Conservation (phyloP, 352 stramenopile genomes). For the Phytophthora tubulina region DNA sequence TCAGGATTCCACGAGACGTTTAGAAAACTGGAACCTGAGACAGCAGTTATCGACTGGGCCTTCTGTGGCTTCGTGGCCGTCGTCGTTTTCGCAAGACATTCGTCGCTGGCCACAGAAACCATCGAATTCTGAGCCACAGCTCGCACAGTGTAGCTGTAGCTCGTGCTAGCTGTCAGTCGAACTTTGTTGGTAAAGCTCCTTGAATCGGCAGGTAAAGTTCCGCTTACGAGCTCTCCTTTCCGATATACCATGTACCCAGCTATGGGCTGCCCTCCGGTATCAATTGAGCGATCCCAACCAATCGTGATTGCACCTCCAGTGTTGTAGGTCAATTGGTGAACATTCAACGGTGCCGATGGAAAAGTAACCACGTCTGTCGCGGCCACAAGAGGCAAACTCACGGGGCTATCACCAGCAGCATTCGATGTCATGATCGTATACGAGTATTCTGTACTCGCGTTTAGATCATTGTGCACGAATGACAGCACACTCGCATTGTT, state of each 20-base stretch:
- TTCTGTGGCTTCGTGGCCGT: constrained; percentile 48
- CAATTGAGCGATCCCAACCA: constrained; percentile 62
- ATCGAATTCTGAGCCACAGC: constrained; percentile 52
- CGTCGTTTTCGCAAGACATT: constrained; percentile 44
- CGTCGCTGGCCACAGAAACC: constrained; percentile 49
- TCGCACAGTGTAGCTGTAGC: constrained; percentile 61
- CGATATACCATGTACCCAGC: constrained; percentile 64
- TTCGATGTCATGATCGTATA: constrained; percentile 57
- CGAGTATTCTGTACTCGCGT: constrained; percentile 57
- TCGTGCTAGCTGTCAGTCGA: constrained; percentile 42
- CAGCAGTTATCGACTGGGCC: constrained; percentile 21
- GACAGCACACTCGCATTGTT: constrained; percentile 29
- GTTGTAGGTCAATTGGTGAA: constrained; percentile 48
- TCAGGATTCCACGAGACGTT: constrained; percentile 50
- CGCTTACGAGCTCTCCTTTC: constrained; percentile 43
- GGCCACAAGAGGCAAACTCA: constrained; percentile 36
- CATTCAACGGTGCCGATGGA: constrained; percentile 57
- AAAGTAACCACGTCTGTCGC: constrained; percentile 53
- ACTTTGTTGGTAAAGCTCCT: constrained; percentile 52
- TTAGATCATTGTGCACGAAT: constrained; percentile 59
- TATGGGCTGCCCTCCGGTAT: constrained; percentile 62
- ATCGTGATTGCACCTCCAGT: constrained; percentile 70
- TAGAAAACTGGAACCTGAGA: constrained; percentile 47
- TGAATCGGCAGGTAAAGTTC: constrained; percentile 27
- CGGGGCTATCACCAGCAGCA: constrained; percentile 50